Conservation (phyloP, 257 asterid species). For the Gentiana macrophylla region DNA sequence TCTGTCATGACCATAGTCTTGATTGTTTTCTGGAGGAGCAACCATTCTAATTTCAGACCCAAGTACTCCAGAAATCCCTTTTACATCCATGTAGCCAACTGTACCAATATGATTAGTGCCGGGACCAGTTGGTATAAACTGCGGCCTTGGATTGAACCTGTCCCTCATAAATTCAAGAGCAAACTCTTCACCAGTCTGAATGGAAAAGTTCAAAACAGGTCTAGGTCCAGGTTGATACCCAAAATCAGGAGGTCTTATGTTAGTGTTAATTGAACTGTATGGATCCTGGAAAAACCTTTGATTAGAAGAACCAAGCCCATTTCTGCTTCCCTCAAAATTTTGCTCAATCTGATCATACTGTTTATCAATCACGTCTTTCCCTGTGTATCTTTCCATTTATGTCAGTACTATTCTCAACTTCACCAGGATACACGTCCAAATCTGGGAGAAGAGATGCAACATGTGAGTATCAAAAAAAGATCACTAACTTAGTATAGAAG, state of each 20-base stretch:
- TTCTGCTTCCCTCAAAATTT: no score
- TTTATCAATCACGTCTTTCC: no score
- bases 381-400: no score
- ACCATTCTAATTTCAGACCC: conserved; percentile 55
- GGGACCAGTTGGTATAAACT: conserved; percentile 34
- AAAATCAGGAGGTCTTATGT: conserved; percentile 26
- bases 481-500: no score
- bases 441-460: no score
- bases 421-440: no score
- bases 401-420: no score
- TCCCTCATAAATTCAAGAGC: conserved; percentile 87
- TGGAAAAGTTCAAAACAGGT: conserved; percentile 69
- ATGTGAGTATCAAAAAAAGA: no score
- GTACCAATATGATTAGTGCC: conserved; percentile 43
- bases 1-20: conserved; percentile 27
- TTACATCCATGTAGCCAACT: conserved; percentile 53
- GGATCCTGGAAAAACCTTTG: no score
- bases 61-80: conserved; percentile 48
- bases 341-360: no score
- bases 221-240: conserved; percentile 38
- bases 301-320: no score
- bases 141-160: conserved; percentile 48
- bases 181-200: conserved; percentile 97
- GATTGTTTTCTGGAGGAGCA: conserved; percentile 29
- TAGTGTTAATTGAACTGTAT: neutral